Evolutionary conservation across 1,139 yeast species (phyloP).

Genomic region (Diutina mesorugosa): DNA sequence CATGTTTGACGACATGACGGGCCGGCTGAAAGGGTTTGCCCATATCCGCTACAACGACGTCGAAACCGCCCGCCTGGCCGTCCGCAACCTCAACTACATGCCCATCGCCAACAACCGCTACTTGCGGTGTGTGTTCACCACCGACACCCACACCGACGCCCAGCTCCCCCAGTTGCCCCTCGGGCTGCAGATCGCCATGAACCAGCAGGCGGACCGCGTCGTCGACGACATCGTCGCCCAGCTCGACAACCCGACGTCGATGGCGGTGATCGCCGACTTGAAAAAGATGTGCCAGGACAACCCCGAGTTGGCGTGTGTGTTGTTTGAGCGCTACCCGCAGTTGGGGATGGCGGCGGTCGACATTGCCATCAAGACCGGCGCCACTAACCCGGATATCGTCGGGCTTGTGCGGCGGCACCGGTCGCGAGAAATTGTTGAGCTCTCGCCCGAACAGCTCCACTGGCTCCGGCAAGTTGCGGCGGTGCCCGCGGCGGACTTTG

Average conservation of each 20-base stretch:
- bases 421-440: conserved; percentile 25
- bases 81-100: conserved; percentile 73
- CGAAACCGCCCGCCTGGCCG: conserved; percentile 87
- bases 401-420: conserved; percentile 25
- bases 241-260: conserved; percentile 44
- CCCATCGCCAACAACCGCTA: conserved; percentile 45
- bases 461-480: conserved; percentile 43
- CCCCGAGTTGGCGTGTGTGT: conserved; percentile 48
- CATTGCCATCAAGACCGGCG: conserved; percentile 46
- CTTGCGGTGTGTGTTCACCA: conserved; percentile 62
- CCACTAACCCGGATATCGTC: conserved; percentile 43
- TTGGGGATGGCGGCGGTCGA: conserved; percentile 75
- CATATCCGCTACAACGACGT: conserved; percentile 63
- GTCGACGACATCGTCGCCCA: conserved; percentile 47
- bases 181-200: conserved; percentile 38
- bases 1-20: conserved; percentile 79
- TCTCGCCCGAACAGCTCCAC: conserved; percentile 35
- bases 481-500: conserved; percentile 36
- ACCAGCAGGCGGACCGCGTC: conserved; percentile 45
- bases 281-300: conserved; percentile 50
- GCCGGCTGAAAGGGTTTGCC: conserved; percentile 86
- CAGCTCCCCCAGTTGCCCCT: conserved; percentile 24
- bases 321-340: conserved; percentile 66
- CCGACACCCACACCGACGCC: conserved; percentile 17
- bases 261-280: conserved; percentile 46